These are phyloP conservation scores for Ophiostoma ulmi DNA, from an alignment of 2,329 filamentous ascomycete genomes.

Conservation along the genomic window DNA sequence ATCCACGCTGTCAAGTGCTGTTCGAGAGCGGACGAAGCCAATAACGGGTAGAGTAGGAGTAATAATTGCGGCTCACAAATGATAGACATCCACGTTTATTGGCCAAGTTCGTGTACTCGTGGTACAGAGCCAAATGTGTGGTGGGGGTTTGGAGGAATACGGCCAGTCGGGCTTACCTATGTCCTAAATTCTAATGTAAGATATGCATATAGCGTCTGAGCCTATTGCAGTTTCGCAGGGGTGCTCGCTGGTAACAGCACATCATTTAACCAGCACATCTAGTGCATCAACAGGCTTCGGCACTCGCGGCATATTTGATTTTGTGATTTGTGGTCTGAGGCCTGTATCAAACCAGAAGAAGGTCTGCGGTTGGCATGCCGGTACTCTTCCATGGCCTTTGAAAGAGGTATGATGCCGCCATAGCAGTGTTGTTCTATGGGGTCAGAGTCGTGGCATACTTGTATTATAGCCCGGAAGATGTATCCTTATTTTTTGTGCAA, in stretches of 20 bases:
- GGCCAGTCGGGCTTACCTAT: neutral
- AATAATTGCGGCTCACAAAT: neutral
- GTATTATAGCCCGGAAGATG: neutral
- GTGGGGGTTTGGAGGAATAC: neutral
- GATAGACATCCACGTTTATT: neutral
- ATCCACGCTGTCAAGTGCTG: neutral
- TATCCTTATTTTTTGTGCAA: neutral
- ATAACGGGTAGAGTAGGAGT: neutral
- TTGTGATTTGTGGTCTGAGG: neutral
- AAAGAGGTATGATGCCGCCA: neutral
- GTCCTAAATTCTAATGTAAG: neutral
- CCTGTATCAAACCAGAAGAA: neutral
- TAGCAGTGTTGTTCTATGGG: neutral
- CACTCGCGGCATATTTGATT: neutral
- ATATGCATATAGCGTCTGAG: neutral
- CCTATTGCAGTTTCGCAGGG: neutral
- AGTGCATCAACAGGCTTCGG: neutral
- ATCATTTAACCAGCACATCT: neutral
- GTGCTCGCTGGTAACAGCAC: neutral
- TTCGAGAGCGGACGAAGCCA: neutral
- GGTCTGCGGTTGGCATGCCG: neutral
- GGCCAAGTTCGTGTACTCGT: neutral
- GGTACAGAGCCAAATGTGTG: neutral
- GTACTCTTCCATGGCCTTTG: neutral
- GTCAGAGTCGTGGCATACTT: neutral